These are phyloP conservation scores for Aspergillus aculeatus DNA, from an alignment of 2,329 filamentous ascomycete genomes.

Conservation along the genomic window DNA sequence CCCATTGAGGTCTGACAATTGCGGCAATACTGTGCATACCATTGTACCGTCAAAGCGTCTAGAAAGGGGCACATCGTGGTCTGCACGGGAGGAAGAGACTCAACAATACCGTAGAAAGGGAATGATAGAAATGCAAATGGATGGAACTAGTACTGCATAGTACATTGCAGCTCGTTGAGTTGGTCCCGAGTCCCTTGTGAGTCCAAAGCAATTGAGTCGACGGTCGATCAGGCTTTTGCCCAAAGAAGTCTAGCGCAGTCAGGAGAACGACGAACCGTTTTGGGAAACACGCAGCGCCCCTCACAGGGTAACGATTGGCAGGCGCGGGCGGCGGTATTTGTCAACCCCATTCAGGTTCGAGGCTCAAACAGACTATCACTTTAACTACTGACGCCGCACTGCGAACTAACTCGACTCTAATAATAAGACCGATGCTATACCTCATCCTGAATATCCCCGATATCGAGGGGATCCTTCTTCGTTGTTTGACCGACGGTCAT, in stretches of 20 bases:
- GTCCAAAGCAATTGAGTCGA: not conserved
- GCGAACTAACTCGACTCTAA: slow-evolving; percentile 2
- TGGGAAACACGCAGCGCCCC: slow-evolving; percentile 19
- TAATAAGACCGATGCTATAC: not conserved
- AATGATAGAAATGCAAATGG: too few relatives aligned
- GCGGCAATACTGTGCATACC: too few relatives aligned
- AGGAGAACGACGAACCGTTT: slow-evolving; percentile 7
- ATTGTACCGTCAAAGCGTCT: too few relatives aligned
- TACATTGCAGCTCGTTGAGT: too few relatives aligned
- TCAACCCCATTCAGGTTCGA: slow-evolving; percentile 9
- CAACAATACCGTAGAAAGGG: too few relatives aligned
- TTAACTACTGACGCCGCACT: slow-evolving; percentile 3
- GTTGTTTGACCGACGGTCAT: not conserved
- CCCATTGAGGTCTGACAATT: not conserved
- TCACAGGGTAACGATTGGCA: slow-evolving; percentile 17
- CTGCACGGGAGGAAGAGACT: too few relatives aligned
- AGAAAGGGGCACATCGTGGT: too few relatives aligned
- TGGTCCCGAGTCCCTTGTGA: too few relatives aligned
- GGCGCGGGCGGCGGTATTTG: slow-evolving; percentile 12
- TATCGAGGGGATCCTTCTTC: too few relatives aligned
- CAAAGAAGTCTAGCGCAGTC: not conserved
- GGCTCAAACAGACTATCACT: slow-evolving; percentile 15
- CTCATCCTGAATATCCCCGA: not conserved
- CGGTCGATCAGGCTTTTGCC: slow-evolving; percentile 5
- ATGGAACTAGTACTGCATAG: too few relatives aligned